A percentile compares a stretch with the other conserved stretches of the same genome.
These are phyloP conservation scores for Chondrus crispus DNA, from an alignment of 23 red algal genomes.

Conservation along the genomic window DNA sequence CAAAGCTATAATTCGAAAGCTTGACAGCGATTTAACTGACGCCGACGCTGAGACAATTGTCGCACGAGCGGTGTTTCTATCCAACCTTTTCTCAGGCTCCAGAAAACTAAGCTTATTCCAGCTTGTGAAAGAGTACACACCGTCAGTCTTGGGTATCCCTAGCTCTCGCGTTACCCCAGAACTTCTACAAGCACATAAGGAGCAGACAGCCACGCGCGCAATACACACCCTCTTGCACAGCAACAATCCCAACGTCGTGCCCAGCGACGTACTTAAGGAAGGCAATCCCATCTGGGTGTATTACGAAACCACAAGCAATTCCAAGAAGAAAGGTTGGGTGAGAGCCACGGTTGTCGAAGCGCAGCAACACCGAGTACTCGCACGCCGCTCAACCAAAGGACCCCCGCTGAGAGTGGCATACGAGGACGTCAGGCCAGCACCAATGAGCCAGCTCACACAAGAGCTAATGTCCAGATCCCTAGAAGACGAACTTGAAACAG, in stretches of 20 bases:
- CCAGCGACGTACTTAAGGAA: background rate
- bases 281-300: background rate
- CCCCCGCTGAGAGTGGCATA: background rate
- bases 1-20: background rate
- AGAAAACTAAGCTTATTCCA: background rate
- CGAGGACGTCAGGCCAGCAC: background rate
- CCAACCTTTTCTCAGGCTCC: constrained; percentile 12
- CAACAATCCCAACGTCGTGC: background rate
- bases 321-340: background rate
- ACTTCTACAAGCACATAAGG: background rate
- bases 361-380: background rate
- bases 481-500: background rate
- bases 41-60: background rate
- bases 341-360: background rate
- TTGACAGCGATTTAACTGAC: background rate
- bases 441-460: background rate
- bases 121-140: background rate
- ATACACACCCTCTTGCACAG: background rate
- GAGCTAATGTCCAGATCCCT: background rate
- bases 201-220: background rate
- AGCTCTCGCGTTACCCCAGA: background rate
- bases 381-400: background rate
- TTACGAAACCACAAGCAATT: background rate
- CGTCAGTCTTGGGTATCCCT: background rate
- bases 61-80: background rate